phyloP scores from a whole-genome alignment of 2,329 filamentous ascomycete species.

The Ascochyta fabae region DNA sequence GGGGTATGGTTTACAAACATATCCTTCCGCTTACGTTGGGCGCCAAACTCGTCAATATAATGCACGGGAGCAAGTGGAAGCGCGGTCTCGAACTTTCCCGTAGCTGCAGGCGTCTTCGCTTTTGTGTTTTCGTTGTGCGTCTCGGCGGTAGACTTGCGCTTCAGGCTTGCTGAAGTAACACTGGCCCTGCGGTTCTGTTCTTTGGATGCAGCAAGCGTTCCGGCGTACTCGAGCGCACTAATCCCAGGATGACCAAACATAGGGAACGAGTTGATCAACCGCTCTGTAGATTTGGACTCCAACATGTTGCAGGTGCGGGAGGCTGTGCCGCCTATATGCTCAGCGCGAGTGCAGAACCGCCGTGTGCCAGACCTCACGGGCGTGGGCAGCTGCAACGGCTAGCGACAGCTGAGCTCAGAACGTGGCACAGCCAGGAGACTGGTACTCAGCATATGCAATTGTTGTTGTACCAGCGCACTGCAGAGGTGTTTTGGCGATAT shows the following conservation, averaged over 20 bases:
- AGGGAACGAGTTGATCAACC: constrained; percentile 31
- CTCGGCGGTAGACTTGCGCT: constrained; percentile 28
- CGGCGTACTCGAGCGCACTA: constrained; percentile 43
- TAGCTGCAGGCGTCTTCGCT: constrained; percentile 20
- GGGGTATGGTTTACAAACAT: constrained; percentile 47
- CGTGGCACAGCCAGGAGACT: constrained; percentile 30
- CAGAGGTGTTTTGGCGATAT: constrained; percentile 20
- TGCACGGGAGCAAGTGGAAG: constrained; percentile 21
- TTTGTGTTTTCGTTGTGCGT: constrained; percentile 28
- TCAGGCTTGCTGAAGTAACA: constrained; percentile 26
- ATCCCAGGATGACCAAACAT: constrained; percentile 46
- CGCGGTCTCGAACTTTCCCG: constrained; percentile 15
- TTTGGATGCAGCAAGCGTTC: constrained; percentile 23
- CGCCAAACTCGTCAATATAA: constrained; percentile 30
- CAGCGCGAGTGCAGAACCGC: constrained; percentile 10
- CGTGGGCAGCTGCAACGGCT: constrained; percentile 16
- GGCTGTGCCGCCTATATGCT: constrained; percentile 22
- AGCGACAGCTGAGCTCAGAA: constrained; percentile 23
- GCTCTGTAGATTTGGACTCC: constrained; percentile 28
- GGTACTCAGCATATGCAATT: constrained; percentile 31
- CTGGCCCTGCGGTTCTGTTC: constrained; percentile 24
- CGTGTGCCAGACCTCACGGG: constrained; percentile 17
- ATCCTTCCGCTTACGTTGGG: constrained; percentile 34
- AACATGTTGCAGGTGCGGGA: constrained; percentile 23
- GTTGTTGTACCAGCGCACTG: constrained; percentile 23